phyloP scores from a whole-genome alignment of 306 rosid species.

The Oxytropis ochrocephala region DNA sequence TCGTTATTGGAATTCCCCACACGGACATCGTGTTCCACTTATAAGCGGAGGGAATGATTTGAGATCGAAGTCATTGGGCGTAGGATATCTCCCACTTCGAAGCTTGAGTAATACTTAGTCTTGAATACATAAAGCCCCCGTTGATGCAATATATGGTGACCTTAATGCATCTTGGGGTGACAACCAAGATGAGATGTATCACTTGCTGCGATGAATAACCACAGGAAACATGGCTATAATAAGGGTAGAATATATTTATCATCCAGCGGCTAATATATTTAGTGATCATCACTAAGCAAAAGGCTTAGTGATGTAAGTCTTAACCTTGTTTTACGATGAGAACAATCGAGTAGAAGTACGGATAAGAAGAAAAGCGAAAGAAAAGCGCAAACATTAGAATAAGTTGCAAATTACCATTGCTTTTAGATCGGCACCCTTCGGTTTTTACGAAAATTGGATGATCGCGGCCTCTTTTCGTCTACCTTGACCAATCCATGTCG shows the following conservation, averaged over 20 bases:
- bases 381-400: conserved; percentile 1
- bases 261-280: too few species aligned
- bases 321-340: too few species aligned
- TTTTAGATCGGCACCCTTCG: conserved; percentile 57
- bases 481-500: conserved; percentile 86
- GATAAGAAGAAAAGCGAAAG: conserved; percentile 5
- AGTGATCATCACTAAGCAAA: too few species aligned
- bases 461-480: conserved; percentile 60
- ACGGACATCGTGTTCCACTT: conserved; percentile 59
- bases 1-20: conserved; percentile 30
- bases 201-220: conserved; percentile 53
- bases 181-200: conserved; percentile 68
- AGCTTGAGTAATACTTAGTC: conserved; percentile 64
- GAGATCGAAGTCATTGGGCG: conserved; percentile 85
- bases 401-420: conserved; percentile 62
- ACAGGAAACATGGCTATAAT: background rate
- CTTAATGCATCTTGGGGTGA: conserved; percentile 52
- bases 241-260: background rate
- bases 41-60: conserved; percentile 91
- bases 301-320: too few species aligned
- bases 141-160: conserved; percentile 80
- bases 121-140: conserved; percentile 92
- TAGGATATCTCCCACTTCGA: conserved; percentile 62
- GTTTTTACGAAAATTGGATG: conserved; percentile 72
- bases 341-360: background rate